A percentile compares a stretch with the other conserved stretches of the same genome.
phyloP scores from a whole-genome alignment of 306 rosid genomes.

The Rubus parviflorus region DNA sequence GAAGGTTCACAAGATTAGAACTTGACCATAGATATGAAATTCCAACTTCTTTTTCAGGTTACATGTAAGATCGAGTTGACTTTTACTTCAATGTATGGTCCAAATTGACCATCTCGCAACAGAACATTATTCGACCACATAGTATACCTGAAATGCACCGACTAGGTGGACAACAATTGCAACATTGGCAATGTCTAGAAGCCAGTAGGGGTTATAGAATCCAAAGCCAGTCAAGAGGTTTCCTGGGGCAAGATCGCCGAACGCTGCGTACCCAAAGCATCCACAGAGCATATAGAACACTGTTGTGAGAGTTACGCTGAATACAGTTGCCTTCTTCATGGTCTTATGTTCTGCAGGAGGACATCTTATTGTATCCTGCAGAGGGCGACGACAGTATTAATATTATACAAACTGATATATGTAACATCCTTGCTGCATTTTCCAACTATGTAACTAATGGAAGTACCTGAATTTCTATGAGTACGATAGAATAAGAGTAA shows the following conservation, averaged over 20 bases:
- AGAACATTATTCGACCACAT: not conserved
- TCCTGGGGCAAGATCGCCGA: slow-evolving; percentile 64
- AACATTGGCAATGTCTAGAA: slow-evolving; percentile 65
- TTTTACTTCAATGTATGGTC: not conserved
- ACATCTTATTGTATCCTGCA: slow-evolving; percentile 65
- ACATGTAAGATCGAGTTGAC: not conserved
- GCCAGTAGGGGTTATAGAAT: slow-evolving; percentile 78
- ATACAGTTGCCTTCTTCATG: slow-evolving; percentile 63
- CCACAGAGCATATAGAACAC: slow-evolving; percentile 69
- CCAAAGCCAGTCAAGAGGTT: slow-evolving; percentile 82
- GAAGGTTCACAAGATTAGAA: not conserved
- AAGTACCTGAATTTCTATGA: slow-evolving; percentile 74
- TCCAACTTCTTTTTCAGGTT: no score
- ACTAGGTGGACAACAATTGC: slow-evolving; percentile 70
- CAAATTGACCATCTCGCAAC: not conserved
- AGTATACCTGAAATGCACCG: slow-evolving; percentile 73
- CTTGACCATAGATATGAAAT: not conserved
- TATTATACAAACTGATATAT: not conserved
- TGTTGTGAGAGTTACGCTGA: slow-evolving; percentile 53
- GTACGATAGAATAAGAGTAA: slow-evolving; percentile 68
- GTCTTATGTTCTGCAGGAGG: slow-evolving; percentile 79
- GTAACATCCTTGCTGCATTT: not conserved
- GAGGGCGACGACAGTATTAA: not conserved
- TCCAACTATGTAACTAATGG: not conserved
- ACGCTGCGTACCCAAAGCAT: slow-evolving; percentile 76